Conservation (phyloP, 139 green algal species). For the Chlorella vulgaris region DNA sequence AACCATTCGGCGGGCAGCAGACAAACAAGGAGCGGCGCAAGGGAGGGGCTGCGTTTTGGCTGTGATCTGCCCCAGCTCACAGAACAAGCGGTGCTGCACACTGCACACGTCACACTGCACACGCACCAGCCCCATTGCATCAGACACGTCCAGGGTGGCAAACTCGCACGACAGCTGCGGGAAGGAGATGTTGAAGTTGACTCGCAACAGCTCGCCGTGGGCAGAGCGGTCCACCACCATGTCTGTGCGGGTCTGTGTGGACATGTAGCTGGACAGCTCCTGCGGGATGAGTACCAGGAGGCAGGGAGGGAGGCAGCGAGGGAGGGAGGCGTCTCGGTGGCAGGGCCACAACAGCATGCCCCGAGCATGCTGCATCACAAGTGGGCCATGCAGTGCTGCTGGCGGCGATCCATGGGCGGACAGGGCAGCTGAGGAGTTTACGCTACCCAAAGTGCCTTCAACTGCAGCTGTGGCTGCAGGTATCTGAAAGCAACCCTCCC, state of each 20-base stretch:
- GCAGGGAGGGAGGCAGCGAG: neutral
- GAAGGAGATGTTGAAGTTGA: constrained; percentile 98
- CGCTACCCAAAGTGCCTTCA: too few species aligned
- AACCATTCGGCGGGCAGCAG: too few species aligned
- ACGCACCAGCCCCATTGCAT: constrained; percentile 88
- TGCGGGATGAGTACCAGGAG: constrained; percentile 45
- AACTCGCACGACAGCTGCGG: constrained; percentile 93
- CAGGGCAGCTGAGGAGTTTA: too few species aligned
- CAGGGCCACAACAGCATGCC: neutral
- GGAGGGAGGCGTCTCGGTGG: neutral
- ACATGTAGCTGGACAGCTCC: constrained; percentile 86
- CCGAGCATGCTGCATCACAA: neutral
- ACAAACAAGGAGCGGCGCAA: too few species aligned
- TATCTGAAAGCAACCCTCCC: neutral
- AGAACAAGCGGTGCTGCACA: too few species aligned
- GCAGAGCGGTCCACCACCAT: constrained; percentile 90
- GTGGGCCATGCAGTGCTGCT: too few species aligned
- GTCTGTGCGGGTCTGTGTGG: constrained; percentile 63
- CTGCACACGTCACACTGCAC: too few species aligned
- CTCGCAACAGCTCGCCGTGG: constrained; percentile 90
- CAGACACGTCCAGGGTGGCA: constrained; percentile 93
- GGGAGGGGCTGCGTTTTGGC: too few species aligned
- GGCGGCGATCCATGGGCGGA: too few species aligned
- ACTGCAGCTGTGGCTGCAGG: neutral
- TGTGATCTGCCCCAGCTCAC: too few species aligned